Evolutionary conservation across 2,329 filamentous ascomycete species (phyloP), one percentile per base, ranked within the genome.

Genomic region (Aspergillus fijiensis): DNA sequence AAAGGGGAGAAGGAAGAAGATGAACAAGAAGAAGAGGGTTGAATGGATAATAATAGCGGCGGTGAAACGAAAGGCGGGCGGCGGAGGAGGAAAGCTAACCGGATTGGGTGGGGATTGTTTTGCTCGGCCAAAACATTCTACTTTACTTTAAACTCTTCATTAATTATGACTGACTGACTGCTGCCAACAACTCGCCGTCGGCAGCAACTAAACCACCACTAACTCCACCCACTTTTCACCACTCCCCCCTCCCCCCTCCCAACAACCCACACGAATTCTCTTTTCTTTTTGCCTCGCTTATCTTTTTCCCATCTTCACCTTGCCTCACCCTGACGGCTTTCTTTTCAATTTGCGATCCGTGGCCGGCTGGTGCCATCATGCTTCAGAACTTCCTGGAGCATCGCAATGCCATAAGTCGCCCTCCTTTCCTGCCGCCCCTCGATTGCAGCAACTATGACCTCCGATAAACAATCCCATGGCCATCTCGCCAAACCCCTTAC

Each of bases 401-500:
- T 68, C 69, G 70, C 74, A 79, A 81, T 82, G 79, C 70, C 74
- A 81, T 79, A 72, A 75, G 76, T 70, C 76, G 67, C 67, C 59
- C 65, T 65, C 64, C 61, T 65, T 67, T 69, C 69, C 39, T 5
- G 1, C 16, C 60, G 65, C 69, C 67, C 63, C 69, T 67, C 62
- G 60, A 70, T 55, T 60, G 66, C 67, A 71, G 69, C 73, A 69
- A 77, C 80, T 72, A 80, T 84, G 76, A 77, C 77, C 62, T 74
- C 75, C 72, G 81, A 84, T 76, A 83, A 81, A 77, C 81, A 79
- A 76, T 79, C 79, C 74, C 77, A 76, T 69, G 76, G 74, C 73
- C 80, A 79, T 70, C 78, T 80, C 70, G 71, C 70, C 73, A 80
- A 81, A 78, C 85, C 87, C 47, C 82, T 89, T 70, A 88, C 88